phyloP scores from a whole-genome alignment of 441 rosid species.

The Bruguiera hainesii region DNA sequence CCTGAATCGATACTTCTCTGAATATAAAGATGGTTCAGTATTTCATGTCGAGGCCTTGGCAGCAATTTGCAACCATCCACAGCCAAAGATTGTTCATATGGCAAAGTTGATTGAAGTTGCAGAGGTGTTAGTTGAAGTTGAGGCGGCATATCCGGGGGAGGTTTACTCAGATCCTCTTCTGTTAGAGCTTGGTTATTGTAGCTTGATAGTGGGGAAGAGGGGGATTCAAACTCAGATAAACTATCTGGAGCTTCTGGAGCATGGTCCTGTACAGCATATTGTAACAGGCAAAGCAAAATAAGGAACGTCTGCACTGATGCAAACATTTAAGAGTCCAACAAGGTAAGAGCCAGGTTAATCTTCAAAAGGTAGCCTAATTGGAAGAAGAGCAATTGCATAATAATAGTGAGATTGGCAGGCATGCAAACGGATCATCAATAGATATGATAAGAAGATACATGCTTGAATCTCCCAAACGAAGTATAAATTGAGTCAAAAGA shows the following conservation, averaged over 20 bases:
- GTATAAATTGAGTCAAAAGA: no score
- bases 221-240: slow-evolving; percentile 41
- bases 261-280: slow-evolving; percentile 34
- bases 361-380: no score
- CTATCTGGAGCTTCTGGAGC: slow-evolving; percentile 41
- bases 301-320: neutral
- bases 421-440: no score
- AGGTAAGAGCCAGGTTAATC: no score
- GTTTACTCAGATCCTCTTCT: slow-evolving; percentile 43
- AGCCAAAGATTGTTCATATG: slow-evolving; percentile 22
- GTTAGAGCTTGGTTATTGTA: slow-evolving; percentile 35
- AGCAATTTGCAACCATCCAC: slow-evolving; percentile 11
- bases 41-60: slow-evolving; percentile 35
- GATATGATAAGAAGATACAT: no score
- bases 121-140: slow-evolving; percentile 48
- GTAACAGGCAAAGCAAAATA: neutral
- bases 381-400: no score
- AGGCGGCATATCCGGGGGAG: slow-evolving; percentile 57
- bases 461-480: no score
- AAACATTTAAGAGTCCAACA: neutral
- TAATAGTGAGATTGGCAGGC: no score
- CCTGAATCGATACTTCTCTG: slow-evolving; percentile 15
- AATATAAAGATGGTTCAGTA: slow-evolving; percentile 52
- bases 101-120: slow-evolving; percentile 33
- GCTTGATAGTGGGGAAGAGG: slow-evolving; percentile 57